phyloP scores from a whole-genome alignment of 495 filamentous ascomycete genomes.

The Oidiodendron maius region DNA sequence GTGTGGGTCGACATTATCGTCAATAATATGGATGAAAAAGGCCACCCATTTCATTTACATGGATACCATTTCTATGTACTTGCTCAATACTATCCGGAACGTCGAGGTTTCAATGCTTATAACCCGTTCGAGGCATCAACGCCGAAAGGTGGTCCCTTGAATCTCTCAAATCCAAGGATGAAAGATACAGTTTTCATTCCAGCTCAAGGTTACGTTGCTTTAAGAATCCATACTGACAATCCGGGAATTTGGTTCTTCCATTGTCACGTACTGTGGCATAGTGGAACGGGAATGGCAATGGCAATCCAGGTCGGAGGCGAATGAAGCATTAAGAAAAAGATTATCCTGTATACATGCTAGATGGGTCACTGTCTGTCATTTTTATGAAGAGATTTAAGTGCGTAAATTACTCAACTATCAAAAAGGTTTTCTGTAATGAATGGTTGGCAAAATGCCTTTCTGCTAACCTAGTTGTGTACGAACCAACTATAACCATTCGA shows the following conservation, averaged over 20 bases:
- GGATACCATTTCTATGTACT: slow-evolving; percentile 25
- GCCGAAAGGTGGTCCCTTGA: slow-evolving; percentile 15
- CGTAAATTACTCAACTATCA: too few species aligned
- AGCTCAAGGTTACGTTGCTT: slow-evolving; percentile 40
- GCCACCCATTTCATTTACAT: slow-evolving; percentile 46
- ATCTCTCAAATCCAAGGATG: slow-evolving; percentile 18
- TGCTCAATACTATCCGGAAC: slow-evolving; percentile 7
- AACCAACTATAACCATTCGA: too few species aligned
- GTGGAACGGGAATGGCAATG: slow-evolving; percentile 61
- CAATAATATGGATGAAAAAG: slow-evolving; percentile 45
- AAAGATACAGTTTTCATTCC: slow-evolving; percentile 25
- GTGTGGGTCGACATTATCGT: slow-evolving; percentile 43
- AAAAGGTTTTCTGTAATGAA: too few species aligned
- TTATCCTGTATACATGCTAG: too few species aligned
- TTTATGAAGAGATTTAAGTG: too few species aligned
- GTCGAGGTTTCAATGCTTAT: slow-evolving; percentile 6
- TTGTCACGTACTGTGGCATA: slow-evolving; percentile 78
- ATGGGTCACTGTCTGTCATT: too few species aligned
- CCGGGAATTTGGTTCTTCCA: slow-evolving; percentile 77
- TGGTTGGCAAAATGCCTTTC: too few species aligned
- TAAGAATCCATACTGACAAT: slow-evolving; percentile 58
- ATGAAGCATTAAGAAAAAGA: slow-evolving; percentile 1
- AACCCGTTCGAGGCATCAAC: slow-evolving; percentile 20
- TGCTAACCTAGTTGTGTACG: too few species aligned
- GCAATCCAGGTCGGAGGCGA: slow-evolving; percentile 28